Evolutionary conservation across 805 yeast genomes (phyloP).

Genomic region (Metschnikowia cerradonensis): DNA sequence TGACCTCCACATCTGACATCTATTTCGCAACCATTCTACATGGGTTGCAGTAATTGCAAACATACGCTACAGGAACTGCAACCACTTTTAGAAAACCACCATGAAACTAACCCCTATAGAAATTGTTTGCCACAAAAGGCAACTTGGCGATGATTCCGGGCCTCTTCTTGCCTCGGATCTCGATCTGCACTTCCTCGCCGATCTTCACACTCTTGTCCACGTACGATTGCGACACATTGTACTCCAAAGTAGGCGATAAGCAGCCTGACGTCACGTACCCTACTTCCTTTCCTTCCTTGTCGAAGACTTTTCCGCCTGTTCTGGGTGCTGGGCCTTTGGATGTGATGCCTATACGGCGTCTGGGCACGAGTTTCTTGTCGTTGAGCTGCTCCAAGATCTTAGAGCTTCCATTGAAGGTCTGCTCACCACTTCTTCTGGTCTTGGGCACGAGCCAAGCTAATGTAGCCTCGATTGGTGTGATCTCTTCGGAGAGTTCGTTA

Average conservation of each 20-base stretch:
- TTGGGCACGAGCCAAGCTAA: slow-evolving; percentile 89
- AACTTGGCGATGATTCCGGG: slow-evolving; percentile 72
- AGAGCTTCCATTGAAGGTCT: slow-evolving; percentile 71
- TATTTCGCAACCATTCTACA: not conserved
- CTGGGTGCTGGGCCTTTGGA: slow-evolving; percentile 92
- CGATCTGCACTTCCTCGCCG: slow-evolving; percentile 68
- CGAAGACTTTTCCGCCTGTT: slow-evolving; percentile 62
- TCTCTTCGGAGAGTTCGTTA: slow-evolving; percentile 74
- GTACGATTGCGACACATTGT: slow-evolving; percentile 90
- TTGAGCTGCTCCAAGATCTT: slow-evolving; percentile 66
- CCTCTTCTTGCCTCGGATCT: slow-evolving; percentile 79
- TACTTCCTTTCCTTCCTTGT: slow-evolving; percentile 48
- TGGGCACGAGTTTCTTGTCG: slow-evolving; percentile 54
- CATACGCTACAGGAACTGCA: not conserved
- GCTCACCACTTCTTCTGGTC: slow-evolving; percentile 52
- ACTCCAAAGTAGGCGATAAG: slow-evolving; percentile 57
- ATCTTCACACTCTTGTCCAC: slow-evolving; percentile 67
- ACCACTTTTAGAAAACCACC: not conserved
- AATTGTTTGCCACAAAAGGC: slow-evolving; percentile 78
- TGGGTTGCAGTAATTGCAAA: not conserved
- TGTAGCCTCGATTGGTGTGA: slow-evolving; percentile 85
- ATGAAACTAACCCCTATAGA: slow-evolving; percentile 45
- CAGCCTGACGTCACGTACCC: slow-evolving; percentile 61
- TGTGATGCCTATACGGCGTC: slow-evolving; percentile 67
- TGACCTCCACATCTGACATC: not conserved